Evolutionary conservation across 257 asterid genomes (phyloP), one percentile per base, ranked within the genome.

Genomic region (Capsicum rhomboideum): DNA sequence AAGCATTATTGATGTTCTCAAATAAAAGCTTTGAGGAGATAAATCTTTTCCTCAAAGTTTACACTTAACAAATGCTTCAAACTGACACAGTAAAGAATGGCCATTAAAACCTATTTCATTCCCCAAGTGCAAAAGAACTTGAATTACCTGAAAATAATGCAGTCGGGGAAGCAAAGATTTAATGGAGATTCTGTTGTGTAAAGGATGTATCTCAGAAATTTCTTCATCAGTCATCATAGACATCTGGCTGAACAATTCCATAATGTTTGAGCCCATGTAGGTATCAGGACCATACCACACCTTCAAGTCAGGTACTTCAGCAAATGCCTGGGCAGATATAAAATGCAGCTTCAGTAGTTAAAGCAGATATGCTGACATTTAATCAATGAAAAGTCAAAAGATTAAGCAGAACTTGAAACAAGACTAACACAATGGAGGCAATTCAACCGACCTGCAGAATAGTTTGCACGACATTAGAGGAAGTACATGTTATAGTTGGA

Each of bases 221-320:
- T 96, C 99, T 90, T 93, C 96, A 86, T 96, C 97, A 78, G 95
- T 93, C 99, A 96, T 96, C 78, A 77, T 86, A 23, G 92, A 83
- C 99, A 96, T 96, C 88, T 91, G 98, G 42, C 85, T 88, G 82
- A 96, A 94, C 91, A 96, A 85, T 88, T 96, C 98, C 91, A 90
- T 88, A 50, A 96, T 94, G 89, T 96, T 96, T 82, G 98, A 95
- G 61, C 99, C 99, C 99, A 96, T 96, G 89, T 96, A 96, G 84
- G 98, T 87, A 89, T 96, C 99, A 10, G 99, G 99, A 78, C 99
- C 99, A 82, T 96, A 96, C 95, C 93, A 96, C 72, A 96, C 90
- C 49, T 88, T 84, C 82, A 96, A 86, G 87, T 91, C 84, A 42
- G 97, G 97, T 44, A 96, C 89, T 91, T 94, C 95, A 34, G 98